Base-by-base conservation (phyloP, 2,329 filamentous ascomycete genomes). In the Tetracladium maxilliforme region DNA sequence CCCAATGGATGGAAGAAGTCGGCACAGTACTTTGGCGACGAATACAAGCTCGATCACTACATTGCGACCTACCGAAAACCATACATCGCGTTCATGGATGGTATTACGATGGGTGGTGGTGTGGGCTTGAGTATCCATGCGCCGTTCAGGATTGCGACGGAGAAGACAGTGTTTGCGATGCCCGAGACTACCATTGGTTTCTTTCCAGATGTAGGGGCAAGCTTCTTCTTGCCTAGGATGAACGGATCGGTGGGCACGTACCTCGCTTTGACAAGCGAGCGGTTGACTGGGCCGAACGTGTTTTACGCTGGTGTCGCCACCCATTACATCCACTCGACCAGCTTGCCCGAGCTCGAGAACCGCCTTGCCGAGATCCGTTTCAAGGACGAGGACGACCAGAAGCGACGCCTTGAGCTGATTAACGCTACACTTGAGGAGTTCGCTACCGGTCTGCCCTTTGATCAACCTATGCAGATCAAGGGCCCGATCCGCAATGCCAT, bases 151-250 rank as follows among this genome's bases (percentile, higher is more conserved):
- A 92, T 98, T 45, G 90, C 90, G 19, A 98, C 90, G 4, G 90
- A 98, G 55, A 78, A 77, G 45, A 98, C 90, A 6, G 56, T 92
- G 23, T 95, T 98, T 43, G 86, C 92, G 39, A 98, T 98, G 90
- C 90, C 90, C 16, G 90, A 98, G 58, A 98, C 90, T 4, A 92
- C 73, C 7, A 98, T 98, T 44, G 90, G 90, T 19, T 94, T 95
- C 63, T 98, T 98, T 64, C 90, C 92, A 6, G 92, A 98, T 44
- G 90, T 98, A 24, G 90, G 90, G 32, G 92, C 78, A 16, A 92
- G 82, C 8, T 98, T 95, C 61, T 95, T 95, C 63, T 62, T 98
- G 27, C 82, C 90, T 10, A 69, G 84, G 34, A 73, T 98, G 62
- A 73, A 92, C 41, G 90, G 90, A 24, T 61, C 73, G 30, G 54